A percentile compares a stretch with the other conserved stretches of the same genome.
Evolutionary conservation across 495 filamentous ascomycete genomes (phyloP).

Genomic region (Symbiotaphrina buchneri): DNA sequence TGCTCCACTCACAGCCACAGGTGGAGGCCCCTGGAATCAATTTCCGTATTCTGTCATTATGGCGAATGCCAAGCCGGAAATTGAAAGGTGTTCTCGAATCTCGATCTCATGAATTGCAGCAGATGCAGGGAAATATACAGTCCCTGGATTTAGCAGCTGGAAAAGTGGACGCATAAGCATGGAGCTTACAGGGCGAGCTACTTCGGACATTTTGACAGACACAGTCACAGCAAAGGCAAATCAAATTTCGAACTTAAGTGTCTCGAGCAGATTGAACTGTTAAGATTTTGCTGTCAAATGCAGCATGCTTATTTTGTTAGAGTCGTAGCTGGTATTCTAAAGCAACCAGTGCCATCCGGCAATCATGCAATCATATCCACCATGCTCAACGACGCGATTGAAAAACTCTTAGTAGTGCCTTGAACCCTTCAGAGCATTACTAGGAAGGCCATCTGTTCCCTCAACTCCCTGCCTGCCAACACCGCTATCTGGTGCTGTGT

Average conservation of each 20-base stretch:
- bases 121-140: background rate
- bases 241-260: background rate
- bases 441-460: constrained; percentile 21
- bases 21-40: no score
- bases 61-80: no score
- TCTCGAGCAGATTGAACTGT: background rate
- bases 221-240: background rate
- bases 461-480: constrained; percentile 35
- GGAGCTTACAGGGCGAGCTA: background rate
- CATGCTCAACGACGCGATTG: background rate
- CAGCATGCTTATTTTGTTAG: background rate
- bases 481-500: constrained; percentile 18
- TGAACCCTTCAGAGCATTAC: constrained; percentile 22
- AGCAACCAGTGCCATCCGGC: no score
- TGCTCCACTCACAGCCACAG: no score
- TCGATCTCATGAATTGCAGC: background rate
- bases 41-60: no score
- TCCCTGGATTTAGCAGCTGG: background rate
- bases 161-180: background rate
- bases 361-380: background rate
- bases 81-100: background rate
- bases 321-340: no score
- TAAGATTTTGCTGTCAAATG: background rate
- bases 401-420: background rate
- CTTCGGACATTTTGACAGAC: background rate